phyloP scores from a whole-genome alignment of 306 rosid genomes.

The Purshia tridentata region DNA sequence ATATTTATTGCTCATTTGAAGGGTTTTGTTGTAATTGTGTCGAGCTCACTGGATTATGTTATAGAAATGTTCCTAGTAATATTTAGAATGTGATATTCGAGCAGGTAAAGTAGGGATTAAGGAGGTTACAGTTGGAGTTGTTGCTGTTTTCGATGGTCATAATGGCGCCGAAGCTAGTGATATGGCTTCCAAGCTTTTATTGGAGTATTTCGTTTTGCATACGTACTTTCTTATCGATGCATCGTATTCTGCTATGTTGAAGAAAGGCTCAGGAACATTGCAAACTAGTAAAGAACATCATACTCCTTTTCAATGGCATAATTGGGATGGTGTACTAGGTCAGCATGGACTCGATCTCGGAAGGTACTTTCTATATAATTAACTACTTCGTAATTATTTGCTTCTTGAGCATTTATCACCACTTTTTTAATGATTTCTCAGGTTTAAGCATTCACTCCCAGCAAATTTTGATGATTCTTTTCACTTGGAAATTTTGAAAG shows the following conservation, averaged over 20 bases:
- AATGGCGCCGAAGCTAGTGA: conserved; percentile 96
- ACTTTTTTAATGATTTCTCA: conserved; percentile 39
- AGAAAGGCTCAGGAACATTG: conserved; percentile 42
- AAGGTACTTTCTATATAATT: conserved; percentile 44
- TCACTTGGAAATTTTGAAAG: conserved; percentile 91
- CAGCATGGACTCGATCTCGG: conserved; percentile 47
- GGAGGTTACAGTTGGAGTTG: conserved; percentile 78
- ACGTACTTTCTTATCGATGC: conserved; percentile 95
- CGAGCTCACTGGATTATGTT: background rate
- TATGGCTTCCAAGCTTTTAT: conserved; percentile 77
- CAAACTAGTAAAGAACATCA: conserved; percentile 41
- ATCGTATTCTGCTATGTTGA: conserved; percentile 52
- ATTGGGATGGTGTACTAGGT: conserved; percentile 57
- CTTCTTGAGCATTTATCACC: conserved; percentile 1
- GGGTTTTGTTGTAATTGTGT: conserved; percentile 11
- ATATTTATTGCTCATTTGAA: background rate
- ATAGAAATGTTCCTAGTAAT: background rate
- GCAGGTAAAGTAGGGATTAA: conserved; percentile 62
- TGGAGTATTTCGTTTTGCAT: conserved; percentile 88
- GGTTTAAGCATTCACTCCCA: conserved; percentile 62
- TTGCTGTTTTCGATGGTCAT: conserved; percentile 94
- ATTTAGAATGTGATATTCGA: conserved; percentile 26
- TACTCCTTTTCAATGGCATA: conserved; percentile 27
- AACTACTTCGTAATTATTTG: background rate
- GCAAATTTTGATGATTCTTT: conserved; percentile 60